These are phyloP conservation scores for Graphiopsis chlorocephala DNA, from an alignment of 2,329 filamentous ascomycete species.

Conservation along the genomic window DNA sequence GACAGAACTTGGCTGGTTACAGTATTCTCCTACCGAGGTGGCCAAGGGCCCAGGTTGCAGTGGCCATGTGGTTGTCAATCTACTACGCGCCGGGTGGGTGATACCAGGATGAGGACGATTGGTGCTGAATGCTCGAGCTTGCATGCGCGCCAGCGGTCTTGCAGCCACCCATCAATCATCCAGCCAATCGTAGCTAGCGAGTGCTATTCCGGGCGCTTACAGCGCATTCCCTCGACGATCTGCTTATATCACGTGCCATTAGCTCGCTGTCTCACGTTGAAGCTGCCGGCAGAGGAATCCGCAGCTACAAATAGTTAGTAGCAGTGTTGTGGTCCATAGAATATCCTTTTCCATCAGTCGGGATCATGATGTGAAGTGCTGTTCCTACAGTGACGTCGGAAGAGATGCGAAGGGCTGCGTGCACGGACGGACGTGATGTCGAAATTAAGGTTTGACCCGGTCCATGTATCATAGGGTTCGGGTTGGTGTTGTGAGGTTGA, in stretches of 20 bases:
- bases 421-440: not conserved
- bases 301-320: not conserved
- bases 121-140: not conserved
- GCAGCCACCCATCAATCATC: not conserved
- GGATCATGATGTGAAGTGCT: not conserved
- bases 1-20: slow-evolving; percentile 1
- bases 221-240: slow-evolving; percentile 5
- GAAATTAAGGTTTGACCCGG: not conserved
- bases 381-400: not conserved
- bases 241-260: slow-evolving; percentile 3
- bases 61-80: slow-evolving; percentile 12
- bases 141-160: not conserved
- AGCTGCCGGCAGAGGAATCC: not conserved
- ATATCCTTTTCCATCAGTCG: not conserved
- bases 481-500: not conserved
- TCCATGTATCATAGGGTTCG: not conserved
- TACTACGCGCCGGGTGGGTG: slow-evolving; percentile 14
- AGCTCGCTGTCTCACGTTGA: not conserved
- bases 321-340: not conserved
- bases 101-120: slow-evolving; percentile 9
- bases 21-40: slow-evolving; percentile 8
- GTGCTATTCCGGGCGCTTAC: slow-evolving; percentile 10
- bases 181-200: not conserved
- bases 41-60: slow-evolving; percentile 14
- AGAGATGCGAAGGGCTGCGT: not conserved